A percentile compares a stretch with the other conserved stretches of the same genome.
These are phyloP conservation scores for Talaromyces trachyspermus DNA, from an alignment of 495 filamentous ascomycete genomes.

Conservation along the genomic window DNA sequence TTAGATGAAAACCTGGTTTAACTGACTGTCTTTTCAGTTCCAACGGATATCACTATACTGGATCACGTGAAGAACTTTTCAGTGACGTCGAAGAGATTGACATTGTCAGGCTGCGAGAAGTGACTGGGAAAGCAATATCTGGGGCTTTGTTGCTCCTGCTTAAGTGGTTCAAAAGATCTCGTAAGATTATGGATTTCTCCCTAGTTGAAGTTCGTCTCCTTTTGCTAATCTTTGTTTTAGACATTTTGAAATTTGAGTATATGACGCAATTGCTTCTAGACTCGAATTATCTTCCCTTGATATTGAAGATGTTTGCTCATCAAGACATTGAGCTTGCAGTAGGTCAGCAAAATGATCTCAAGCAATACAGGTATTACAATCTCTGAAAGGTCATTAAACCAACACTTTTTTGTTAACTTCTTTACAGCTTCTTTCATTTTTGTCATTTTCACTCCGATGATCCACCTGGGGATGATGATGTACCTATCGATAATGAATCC, in stretches of 20 bases:
- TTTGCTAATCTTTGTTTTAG: constrained; percentile 40
- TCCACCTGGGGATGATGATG: constrained; percentile 22
- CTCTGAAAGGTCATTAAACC: no score
- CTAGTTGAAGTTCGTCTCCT: neutral
- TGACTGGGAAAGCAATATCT: constrained; percentile 83
- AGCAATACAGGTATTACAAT: constrained; percentile 78
- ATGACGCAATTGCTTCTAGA: constrained; percentile 87
- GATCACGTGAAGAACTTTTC: constrained; percentile 1
- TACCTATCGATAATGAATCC: constrained; percentile 25
- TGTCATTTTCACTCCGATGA: constrained; percentile 56
- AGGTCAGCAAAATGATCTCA: constrained; percentile 74
- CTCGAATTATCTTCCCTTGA: constrained; percentile 85
- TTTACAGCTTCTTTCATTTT: constrained; percentile 77
- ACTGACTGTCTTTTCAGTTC: constrained; percentile 26
- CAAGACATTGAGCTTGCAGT: constrained; percentile 86
- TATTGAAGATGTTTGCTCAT: constrained; percentile 85
- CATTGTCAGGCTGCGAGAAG: constrained; percentile 71
- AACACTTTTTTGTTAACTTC: no score
- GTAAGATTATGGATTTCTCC: constrained; percentile 36
- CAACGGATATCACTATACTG: constrained; percentile 22
- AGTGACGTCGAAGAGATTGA: constrained; percentile 65
- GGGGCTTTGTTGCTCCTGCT: constrained; percentile 75
- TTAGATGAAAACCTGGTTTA: neutral
- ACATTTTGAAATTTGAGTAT: constrained; percentile 94
- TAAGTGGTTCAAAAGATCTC: constrained; percentile 95